Conservation (phyloP, 441 rosid species). For the Metrosideros polymorpha region DNA sequence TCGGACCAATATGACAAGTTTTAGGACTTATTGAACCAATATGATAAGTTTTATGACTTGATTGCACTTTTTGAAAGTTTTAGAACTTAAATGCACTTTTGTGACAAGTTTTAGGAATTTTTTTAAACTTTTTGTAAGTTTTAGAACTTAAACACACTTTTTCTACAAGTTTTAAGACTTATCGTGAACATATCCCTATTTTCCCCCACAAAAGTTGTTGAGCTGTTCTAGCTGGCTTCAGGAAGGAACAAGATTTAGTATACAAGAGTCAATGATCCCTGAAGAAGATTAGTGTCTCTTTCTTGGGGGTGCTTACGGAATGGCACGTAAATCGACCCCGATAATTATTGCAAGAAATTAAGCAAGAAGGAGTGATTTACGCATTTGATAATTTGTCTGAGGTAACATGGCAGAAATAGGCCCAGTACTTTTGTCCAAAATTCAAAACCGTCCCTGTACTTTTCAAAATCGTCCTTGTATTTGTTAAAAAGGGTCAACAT, state of each 20-base stretch:
- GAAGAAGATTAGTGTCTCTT: conserved; percentile 10
- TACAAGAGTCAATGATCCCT: conserved; percentile 32
- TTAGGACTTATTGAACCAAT: no score
- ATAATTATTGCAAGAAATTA: background rate
- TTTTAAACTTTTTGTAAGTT: no score
- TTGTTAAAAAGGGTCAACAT: background rate
- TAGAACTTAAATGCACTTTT: no score
- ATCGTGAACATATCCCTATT: no score
- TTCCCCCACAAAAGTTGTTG: background rate
- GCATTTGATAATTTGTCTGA: background rate
- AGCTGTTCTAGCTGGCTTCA: background rate
- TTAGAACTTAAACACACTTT: no score
- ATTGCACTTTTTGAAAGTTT: no score
- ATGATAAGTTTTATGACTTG: no score
- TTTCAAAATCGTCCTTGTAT: background rate
- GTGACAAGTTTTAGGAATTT: no score
- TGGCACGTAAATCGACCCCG: conserved; percentile 7
- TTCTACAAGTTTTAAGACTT: no score
- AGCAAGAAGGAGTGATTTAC: background rate
- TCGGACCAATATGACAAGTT: no score
- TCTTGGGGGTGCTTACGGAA: background rate
- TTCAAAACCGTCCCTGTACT: background rate
- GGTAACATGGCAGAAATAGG: background rate
- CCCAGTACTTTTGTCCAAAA: background rate
- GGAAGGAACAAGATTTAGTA: background rate